A percentile compares a stretch with the other conserved stretches of the same genome.
phyloP scores from a whole-genome alignment of 176 grass and related monocot species.

The Oryza punctata region DNA sequence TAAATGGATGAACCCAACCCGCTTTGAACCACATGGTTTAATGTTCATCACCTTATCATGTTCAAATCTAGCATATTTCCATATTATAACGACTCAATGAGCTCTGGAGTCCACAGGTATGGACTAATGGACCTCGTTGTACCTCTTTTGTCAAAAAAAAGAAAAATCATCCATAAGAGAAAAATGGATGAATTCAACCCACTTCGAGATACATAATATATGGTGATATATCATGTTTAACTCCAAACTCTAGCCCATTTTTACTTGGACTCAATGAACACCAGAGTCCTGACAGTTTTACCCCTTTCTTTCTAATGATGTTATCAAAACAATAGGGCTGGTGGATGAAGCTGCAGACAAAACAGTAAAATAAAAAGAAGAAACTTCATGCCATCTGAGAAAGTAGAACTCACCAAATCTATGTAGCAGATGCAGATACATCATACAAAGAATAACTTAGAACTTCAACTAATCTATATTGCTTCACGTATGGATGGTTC shows the following conservation, averaged over 20 bases:
- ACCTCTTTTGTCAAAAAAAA: background rate
- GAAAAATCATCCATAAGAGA: background rate
- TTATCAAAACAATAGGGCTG: background rate
- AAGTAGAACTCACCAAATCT: slow-evolving; percentile 23
- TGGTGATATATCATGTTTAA: background rate
- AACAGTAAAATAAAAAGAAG: background rate
- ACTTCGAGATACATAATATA: background rate
- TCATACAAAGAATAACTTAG: background rate
- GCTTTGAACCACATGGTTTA: background rate
- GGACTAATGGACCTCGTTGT: background rate
- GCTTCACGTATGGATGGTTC: slow-evolving; percentile 31
- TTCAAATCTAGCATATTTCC: background rate
- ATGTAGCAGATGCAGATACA: background rate
- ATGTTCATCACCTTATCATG: background rate
- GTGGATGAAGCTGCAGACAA: background rate
- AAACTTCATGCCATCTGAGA: background rate
- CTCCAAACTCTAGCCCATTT: background rate
- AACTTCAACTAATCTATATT: slow-evolving; percentile 19
- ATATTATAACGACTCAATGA: background rate
- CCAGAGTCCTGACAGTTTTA: background rate
- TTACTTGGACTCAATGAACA: background rate
- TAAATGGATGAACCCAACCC: background rate
- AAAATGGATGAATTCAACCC: background rate
- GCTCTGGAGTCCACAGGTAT: background rate
- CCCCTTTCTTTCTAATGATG: background rate